Evolutionary conservation across 257 asterid genomes (phyloP), one percentile per base, ranked within the genome.

Genomic region (Datura wrightii): DNA sequence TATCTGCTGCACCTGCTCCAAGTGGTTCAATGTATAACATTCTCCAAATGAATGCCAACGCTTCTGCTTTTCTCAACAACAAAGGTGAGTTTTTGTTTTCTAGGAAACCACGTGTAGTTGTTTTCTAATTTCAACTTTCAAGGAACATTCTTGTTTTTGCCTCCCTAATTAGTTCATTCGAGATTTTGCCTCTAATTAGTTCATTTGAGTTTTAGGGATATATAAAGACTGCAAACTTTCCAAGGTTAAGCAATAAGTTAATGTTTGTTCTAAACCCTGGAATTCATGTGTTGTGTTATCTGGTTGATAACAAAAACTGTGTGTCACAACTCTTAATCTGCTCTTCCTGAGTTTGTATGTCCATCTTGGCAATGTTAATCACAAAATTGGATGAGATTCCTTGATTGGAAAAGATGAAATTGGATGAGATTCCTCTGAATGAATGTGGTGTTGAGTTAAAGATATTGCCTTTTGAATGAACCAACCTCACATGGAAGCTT

Each of bases 1-100:
- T 90, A 79, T 89, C 92, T 65, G 87, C 90, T 79, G 87, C 87
- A 66, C 91, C 91, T 85, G 86, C 87, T 54, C 86, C 90, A 79
- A 90, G 94, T 91, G 86, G 92, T 86, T 90, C 94, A 65, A 79
- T 70, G 86, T 94, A 91, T 83, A 88, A 86, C 87, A 90, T 84
- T 85, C 83, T 90, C 15, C 84, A 80, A 24, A 83, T 83, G 89
- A 86, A 89, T 89, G 89, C 88, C 48, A 90, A 86, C 86, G 82
- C 81, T 83, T 87, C 94, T 69, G 74, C 92, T 88, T 89, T 89
- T 85, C 91, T 63, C 83, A 89, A 88, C 53, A 86, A 50, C 14
- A 50, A 76, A 76, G 62, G 82, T 50, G 82, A 76, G 60, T 76
- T 50, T 48, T 76, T 76, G 14, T 31, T 50, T 76, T 31, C 62